Evolutionary conservation across 257 asterid species (phyloP).

Genomic region (Gentiana macrophylla): DNA sequence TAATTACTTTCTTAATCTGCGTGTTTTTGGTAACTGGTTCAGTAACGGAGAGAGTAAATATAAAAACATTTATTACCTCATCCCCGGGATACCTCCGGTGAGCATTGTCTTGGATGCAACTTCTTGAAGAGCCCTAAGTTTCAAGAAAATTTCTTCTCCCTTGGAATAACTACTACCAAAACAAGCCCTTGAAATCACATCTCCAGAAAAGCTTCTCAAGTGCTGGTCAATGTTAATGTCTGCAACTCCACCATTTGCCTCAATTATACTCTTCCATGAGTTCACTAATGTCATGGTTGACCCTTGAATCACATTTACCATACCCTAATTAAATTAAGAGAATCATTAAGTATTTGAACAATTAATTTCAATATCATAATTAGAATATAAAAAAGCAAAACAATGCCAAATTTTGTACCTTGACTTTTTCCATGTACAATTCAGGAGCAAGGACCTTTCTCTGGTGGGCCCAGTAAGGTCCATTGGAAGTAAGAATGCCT

Average conservation of each 20-base stretch:
- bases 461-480: constrained; percentile 31
- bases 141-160: constrained; percentile 34
- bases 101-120: constrained; percentile 14
- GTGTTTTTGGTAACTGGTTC: too few species aligned
- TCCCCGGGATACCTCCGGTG: constrained; percentile 26
- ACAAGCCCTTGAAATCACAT: constrained; percentile 43
- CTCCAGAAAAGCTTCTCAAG: constrained; percentile 36
- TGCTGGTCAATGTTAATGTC: constrained; percentile 29
- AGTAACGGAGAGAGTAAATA: too few species aligned
- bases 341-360: too few species aligned
- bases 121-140: constrained; percentile 29
- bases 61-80: constrained; percentile 15
- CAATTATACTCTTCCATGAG: constrained; percentile 19
- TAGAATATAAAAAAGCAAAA: too few species aligned
- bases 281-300: constrained; percentile 17
- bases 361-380: not conserved
- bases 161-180: constrained; percentile 37
- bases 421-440: constrained; percentile 33
- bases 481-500: constrained; percentile 38
- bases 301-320: constrained; percentile 22
- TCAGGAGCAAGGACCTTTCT: constrained; percentile 39
- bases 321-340: constrained; percentile 17
- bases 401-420: constrained; percentile 15
- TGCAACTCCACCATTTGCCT: constrained; percentile 20
- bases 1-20: too few species aligned